Conservation (phyloP, 306 rosid species). For the Corylus americana region DNA sequence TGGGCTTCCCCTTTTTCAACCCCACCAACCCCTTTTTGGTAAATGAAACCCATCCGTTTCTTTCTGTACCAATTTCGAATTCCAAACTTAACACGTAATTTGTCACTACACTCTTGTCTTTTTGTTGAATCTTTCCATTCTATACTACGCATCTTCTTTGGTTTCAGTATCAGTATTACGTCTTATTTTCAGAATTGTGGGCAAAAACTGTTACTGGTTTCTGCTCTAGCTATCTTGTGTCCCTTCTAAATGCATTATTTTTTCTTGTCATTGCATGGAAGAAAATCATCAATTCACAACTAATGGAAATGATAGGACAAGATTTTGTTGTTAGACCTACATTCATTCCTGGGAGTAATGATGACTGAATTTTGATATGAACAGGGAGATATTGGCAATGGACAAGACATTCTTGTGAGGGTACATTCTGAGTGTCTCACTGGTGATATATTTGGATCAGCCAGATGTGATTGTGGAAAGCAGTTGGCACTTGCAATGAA, state of each 20-base stretch:
- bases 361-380: conserved; percentile 14
- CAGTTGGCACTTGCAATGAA: conserved; percentile 65
- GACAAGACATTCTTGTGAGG: conserved; percentile 67
- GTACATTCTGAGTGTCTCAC: conserved; percentile 74
- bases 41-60: background rate
- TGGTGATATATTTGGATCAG: conserved; percentile 76
- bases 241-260: background rate
- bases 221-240: background rate
- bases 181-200: background rate
- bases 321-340: background rate
- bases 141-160: background rate
- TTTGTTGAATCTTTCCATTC: background rate
- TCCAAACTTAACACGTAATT: background rate
- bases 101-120: background rate
- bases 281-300: background rate
- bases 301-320: background rate
- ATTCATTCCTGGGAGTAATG: background rate
- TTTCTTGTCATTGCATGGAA: background rate
- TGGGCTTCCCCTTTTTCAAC: background rate
- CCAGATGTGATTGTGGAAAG: conserved; percentile 68
- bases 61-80: background rate
- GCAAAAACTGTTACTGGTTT: background rate
- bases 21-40: background rate
- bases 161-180: background rate
- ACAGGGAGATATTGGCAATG: conserved; percentile 70